A percentile compares a stretch with the other conserved stretches of the same genome.
Conservation (phyloP, 1,139 yeast genomes). For the Yamadazyma sp. region DNA sequence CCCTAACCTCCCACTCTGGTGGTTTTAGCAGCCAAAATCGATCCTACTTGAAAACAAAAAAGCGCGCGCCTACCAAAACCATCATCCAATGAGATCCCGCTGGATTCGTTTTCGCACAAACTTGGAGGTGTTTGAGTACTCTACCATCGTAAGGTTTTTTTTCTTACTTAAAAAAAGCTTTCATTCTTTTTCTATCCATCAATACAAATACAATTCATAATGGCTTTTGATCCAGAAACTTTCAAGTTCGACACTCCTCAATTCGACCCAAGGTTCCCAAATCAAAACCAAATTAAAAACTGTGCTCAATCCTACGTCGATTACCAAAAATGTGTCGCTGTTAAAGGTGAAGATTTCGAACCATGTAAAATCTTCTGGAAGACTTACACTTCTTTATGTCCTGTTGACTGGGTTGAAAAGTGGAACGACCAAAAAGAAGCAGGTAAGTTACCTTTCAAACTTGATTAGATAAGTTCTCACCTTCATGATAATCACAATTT, state of each 20-base stretch:
- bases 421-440: slow-evolving; percentile 94
- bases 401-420: slow-evolving; percentile 86
- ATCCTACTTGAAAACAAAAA: too few relatives aligned
- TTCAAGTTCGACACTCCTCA: slow-evolving; percentile 76
- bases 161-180: slow-evolving; percentile 2
- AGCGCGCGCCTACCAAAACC: slow-evolving; percentile 4
- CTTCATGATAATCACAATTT: not conserved
- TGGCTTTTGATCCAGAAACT: slow-evolving; percentile 49
- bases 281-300: slow-evolving; percentile 96
- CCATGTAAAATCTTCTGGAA: slow-evolving; percentile 95
- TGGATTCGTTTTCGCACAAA: slow-evolving; percentile 7
- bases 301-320: slow-evolving; percentile 98
- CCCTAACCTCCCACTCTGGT: too few relatives aligned
- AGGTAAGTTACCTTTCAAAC: slow-evolving; percentile 48
- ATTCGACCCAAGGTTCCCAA: slow-evolving; percentile 92
- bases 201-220: slow-evolving; percentile 13
- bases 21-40: not conserved
- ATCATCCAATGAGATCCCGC: slow-evolving; percentile 9
- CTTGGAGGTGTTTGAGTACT: too few relatives aligned
- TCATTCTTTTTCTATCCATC: too few relatives aligned
- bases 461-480: slow-evolving; percentile 21
- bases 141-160: slow-evolving; percentile 12
- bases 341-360: slow-evolving; percentile 97
- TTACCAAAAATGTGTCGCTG: slow-evolving; percentile 94
- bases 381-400: slow-evolving; percentile 90